Base-by-base conservation (phyloP, 331 rosid species). In the Stylosanthes scabra region DNA sequence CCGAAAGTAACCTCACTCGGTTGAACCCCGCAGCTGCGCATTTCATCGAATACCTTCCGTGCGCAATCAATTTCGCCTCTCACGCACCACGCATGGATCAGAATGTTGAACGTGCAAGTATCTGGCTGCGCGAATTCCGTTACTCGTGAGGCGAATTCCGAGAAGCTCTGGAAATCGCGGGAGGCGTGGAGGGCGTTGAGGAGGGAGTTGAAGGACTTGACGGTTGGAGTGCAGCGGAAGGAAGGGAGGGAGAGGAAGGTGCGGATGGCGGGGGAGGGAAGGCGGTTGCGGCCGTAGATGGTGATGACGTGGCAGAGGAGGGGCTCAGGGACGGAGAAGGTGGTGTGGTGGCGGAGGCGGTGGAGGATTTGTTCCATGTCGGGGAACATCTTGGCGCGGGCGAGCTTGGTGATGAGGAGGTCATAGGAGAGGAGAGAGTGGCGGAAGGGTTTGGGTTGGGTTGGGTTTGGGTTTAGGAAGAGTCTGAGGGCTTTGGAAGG, bases 361-460 rank as follows among this genome's bases (percentile, higher is more conserved):
- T 37, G 79, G 79, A 93, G 96, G 52, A 90, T 31, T 70, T 83
- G 86, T 41, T 90, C 90, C 93, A 92, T 84, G 70, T 82, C 76
- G 25, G 85, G 86, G 81, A 93, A 82, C 97, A 90, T 84, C 81
- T 78, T 89, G 77, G 92, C 90, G 58, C 89, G 89, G 45, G 83
- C 93, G 49, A 93, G 97, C 75, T 90, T 90, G 81, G 85, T 78
- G 84, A 93, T 84, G 84, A 90, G 78, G 79, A 90, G 85, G 76
- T 90, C 90, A 57, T 88, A 93, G 65, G 97, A 90, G 41, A 85
- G 81, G 55, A 87, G 87, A 29, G 93, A 82, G 57, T 88, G 34
- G 57, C 84, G 87, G 42, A 85, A 87, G 31, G 1, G 1, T 47
- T 52, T 54, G 82, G 25, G 25, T 37, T 10, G 28, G 15, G 44